Evolutionary conservation across 2,329 filamentous ascomycete genomes (phyloP).

Genomic region (Penicillium paneum): DNA sequence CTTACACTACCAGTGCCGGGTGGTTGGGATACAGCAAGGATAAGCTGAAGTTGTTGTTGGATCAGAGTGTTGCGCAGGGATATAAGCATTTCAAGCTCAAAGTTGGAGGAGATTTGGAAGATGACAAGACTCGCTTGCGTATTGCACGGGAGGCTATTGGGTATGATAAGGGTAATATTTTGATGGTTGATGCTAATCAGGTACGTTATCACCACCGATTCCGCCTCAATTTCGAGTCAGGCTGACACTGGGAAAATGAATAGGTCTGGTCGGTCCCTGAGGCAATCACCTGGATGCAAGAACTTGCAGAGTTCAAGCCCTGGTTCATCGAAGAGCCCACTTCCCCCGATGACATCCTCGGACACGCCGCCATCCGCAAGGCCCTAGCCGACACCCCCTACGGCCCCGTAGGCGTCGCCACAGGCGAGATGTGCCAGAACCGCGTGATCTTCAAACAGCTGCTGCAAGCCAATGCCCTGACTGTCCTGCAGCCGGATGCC

Average conservation of each 20-base stretch:
- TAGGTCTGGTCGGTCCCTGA: conserved; percentile 82
- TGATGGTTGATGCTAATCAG: conserved; percentile 95
- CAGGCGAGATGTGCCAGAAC: conserved; percentile 95
- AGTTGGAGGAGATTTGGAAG: conserved; percentile 70
- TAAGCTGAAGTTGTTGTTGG: conserved; percentile 73
- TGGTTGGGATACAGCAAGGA: conserved; percentile 90
- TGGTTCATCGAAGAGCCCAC: conserved; percentile 97
- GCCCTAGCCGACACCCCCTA: conserved; percentile 59
- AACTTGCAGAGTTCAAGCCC: conserved; percentile 71
- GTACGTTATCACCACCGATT: conserved; percentile 33
- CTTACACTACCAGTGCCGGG: conserved; percentile 85
- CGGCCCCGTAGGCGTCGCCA: conserved; percentile 76
- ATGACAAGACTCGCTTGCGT: conserved; percentile 65
- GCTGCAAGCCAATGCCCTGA: conserved; percentile 73
- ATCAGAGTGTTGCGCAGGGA: conserved; percentile 71
- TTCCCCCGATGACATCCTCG: conserved; percentile 82
- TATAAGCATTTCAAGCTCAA: conserved; percentile 91
- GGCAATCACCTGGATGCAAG: conserved; percentile 80
- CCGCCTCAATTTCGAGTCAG: too few relatives aligned
- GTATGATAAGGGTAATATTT: conserved; percentile 75
- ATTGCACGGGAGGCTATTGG: conserved; percentile 79
- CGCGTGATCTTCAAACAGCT: conserved; percentile 92
- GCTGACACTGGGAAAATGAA: background rate
- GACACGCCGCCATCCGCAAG: conserved; percentile 79
- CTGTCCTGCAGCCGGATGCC: conserved; percentile 85